These are phyloP conservation scores for Neurospora sp. DNA, from an alignment of 495 filamentous ascomycete species.

Conservation along the genomic window DNA sequence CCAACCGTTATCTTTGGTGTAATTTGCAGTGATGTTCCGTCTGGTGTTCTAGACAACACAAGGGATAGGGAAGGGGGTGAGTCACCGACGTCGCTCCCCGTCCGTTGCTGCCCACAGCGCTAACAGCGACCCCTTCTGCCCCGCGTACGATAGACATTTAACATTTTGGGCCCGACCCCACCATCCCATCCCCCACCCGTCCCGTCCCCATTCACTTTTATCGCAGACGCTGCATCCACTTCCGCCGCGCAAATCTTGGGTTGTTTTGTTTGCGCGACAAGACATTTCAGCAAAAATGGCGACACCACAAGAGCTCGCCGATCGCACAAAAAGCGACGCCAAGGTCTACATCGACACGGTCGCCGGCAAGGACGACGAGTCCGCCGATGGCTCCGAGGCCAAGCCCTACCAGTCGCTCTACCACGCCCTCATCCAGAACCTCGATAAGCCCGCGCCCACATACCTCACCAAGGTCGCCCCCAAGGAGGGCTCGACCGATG, in stretches of 20 bases:
- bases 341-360: constrained; percentile 73
- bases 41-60: not conserved
- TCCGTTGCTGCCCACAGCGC: not conserved
- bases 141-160: constrained; percentile 12
- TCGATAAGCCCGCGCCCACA: constrained; percentile 44
- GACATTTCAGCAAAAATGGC: constrained; percentile 17
- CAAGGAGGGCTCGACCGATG: constrained; percentile 46
- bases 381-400: constrained; percentile 56
- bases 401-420: constrained; percentile 73
- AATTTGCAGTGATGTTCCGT: not conserved
- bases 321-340: constrained; percentile 36
- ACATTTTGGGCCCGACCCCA: constrained; percentile 6
- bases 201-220: constrained; percentile 2
- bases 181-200: constrained; percentile 5
- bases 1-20: not conserved
- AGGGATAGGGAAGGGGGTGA: constrained; percentile 3
- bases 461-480: constrained; percentile 62
- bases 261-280: constrained; percentile 7
- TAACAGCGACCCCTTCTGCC: constrained; percentile 10
- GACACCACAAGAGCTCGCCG: constrained; percentile 29
- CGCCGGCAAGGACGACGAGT: constrained; percentile 56
- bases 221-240: constrained; percentile 1
- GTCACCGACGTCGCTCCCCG: constrained; percentile 7
- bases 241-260: constrained; percentile 3
- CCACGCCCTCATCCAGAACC: constrained; percentile 65